Percentiles rank a stretch among this genome's conserved stretches.
These are phyloP conservation scores for Buddleja alternifolia DNA, from an alignment of 257 asterid species.

Conservation along the genomic window DNA sequence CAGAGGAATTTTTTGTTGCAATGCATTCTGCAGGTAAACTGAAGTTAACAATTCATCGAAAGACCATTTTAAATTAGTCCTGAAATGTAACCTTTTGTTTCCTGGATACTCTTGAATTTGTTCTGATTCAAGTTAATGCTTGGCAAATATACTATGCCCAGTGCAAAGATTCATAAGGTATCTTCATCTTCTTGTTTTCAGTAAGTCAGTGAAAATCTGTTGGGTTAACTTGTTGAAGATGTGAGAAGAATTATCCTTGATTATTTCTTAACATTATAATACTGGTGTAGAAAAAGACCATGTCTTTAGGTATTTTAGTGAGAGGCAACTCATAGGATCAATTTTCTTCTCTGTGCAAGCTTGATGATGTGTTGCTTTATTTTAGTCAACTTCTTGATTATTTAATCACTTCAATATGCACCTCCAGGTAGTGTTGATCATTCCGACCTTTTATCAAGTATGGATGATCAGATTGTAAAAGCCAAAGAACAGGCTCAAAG, in stretches of 20 bases:
- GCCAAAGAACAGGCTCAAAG: slow-evolving; percentile 76
- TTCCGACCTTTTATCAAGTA: slow-evolving; percentile 62
- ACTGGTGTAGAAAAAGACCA: background rate
- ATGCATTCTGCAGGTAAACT: slow-evolving; percentile 7
- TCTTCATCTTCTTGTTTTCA: background rate
- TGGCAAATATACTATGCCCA: background rate
- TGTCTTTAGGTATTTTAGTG: background rate
- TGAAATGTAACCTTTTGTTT: background rate
- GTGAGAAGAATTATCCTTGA: background rate
- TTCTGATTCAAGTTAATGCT: background rate
- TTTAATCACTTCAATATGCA: slow-evolving; percentile 21
- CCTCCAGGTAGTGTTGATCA: slow-evolving; percentile 59
- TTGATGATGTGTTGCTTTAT: slow-evolving; percentile 21
- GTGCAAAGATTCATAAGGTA: background rate
- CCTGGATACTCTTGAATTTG: background rate
- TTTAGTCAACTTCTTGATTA: background rate
- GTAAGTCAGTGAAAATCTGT: background rate
- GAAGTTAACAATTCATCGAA: background rate
- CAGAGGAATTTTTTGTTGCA: background rate
- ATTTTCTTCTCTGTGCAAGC: background rate
- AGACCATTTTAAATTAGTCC: background rate
- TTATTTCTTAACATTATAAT: background rate
- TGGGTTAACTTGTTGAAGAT: background rate
- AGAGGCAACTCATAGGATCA: background rate
- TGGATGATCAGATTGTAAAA: slow-evolving; percentile 68